These are phyloP conservation scores for Xylaria cubensis DNA, from an alignment of 495 filamentous ascomycete species.

Conservation along the genomic window DNA sequence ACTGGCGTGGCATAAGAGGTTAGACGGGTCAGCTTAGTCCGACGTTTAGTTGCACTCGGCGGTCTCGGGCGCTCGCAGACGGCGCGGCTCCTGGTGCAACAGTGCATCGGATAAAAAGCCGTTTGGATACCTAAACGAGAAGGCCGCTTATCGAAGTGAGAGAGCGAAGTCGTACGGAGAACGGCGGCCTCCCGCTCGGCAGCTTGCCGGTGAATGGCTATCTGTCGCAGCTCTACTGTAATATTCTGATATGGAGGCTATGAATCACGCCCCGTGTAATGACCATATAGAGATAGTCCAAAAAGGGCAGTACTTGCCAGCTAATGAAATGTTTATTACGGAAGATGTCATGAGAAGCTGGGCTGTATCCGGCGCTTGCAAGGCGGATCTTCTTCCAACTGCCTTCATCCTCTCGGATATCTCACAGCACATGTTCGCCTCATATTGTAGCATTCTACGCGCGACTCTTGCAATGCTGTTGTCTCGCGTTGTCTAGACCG, in stretches of 20 bases:
- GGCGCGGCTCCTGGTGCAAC: constrained; percentile 24
- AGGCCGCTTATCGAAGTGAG: not conserved
- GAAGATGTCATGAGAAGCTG: not conserved
- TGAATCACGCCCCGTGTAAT: not conserved
- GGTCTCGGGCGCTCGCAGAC: constrained; percentile 24
- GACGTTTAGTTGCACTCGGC: constrained; percentile 15
- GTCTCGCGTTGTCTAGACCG: not conserved
- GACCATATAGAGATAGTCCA: constrained; percentile 2
- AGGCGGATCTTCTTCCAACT: not conserved
- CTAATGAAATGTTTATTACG: constrained; percentile 17
- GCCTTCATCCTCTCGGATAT: not conserved
- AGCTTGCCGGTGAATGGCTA: not conserved
- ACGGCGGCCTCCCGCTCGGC: not conserved
- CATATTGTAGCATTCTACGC: not conserved
- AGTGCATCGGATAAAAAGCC: constrained; percentile 12
- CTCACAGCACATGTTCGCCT: not conserved
- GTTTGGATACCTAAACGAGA: constrained; percentile 28
- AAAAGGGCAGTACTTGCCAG: not conserved
- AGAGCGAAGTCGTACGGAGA: constrained; percentile 11
- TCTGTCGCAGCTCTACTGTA: not conserved
- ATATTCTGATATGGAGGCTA: not conserved
- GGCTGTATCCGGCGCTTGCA: not conserved
- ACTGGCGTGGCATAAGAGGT: constrained; percentile 38
- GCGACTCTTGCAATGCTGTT: constrained; percentile 10
- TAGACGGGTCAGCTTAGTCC: constrained; percentile 26